Evolutionary conservation across 768 basidiomycete species (phyloP).

Genomic region (Macrolepiota albuminosa): DNA sequence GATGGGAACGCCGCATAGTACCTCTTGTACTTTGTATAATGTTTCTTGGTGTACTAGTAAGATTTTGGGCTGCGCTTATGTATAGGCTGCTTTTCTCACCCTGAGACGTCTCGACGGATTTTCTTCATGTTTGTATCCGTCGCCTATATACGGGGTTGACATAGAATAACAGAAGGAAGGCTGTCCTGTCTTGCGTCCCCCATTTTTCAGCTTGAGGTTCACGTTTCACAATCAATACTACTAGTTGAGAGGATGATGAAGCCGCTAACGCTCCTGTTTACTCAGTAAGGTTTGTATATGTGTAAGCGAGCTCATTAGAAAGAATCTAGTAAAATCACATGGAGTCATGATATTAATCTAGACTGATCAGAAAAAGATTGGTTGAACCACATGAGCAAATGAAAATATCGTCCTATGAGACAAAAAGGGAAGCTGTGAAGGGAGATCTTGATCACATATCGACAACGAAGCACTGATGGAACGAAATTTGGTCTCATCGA

Average conservation of each 20-base stretch:
- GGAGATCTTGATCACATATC: neutral
- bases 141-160: neutral
- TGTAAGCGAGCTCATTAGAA: neutral
- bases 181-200: neutral
- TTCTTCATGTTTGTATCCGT: neutral
- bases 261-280: neutral
- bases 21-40: neutral
- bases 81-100: neutral
- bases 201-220: neutral
- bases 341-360: neutral
- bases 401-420: neutral
- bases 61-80: neutral
- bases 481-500: neutral
- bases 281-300: neutral
- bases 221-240: neutral
- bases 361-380: neutral
- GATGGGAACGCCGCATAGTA: slow-evolving; percentile 7
- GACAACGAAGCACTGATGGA: neutral
- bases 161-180: neutral
- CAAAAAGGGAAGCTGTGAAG: neutral
- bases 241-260: neutral
- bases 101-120: neutral
- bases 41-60: neutral
- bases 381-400: neutral
- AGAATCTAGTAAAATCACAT: neutral